Conservation (phyloP, 164 flowering plant species). For the Sedum album region DNA sequence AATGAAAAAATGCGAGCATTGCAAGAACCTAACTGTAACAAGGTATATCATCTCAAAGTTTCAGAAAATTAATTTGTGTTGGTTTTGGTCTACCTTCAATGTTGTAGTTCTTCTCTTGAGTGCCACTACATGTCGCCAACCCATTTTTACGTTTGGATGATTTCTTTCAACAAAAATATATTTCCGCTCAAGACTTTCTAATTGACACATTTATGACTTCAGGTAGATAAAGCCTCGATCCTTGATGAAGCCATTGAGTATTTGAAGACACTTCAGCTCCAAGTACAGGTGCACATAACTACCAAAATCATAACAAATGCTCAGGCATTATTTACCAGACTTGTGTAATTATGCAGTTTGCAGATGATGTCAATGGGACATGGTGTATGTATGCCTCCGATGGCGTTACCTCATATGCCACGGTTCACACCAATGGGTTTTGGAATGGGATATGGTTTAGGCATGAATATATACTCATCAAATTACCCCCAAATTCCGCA, state of each 20-base stretch:
- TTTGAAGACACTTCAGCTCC: conserved; percentile 91
- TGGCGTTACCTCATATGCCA: conserved; percentile 68
- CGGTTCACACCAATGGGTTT: conserved; percentile 56
- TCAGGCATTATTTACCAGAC: not conserved
- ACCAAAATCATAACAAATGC: not conserved
- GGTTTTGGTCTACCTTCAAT: not conserved
- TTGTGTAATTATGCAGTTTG: not conserved
- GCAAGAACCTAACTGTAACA: conserved; percentile 97
- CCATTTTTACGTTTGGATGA: not conserved
- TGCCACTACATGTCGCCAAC: not conserved
- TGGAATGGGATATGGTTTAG: conserved; percentile 61
- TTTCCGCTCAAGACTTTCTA: not conserved
- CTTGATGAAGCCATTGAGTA: conserved; percentile 97
- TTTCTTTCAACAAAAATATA: not conserved
- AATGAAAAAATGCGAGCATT: conserved; percentile 94
- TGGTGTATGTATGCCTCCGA: conserved; percentile 78
- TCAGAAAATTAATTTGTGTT: not conserved
- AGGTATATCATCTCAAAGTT: conserved; percentile 29
- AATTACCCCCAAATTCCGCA: conserved; percentile 43
- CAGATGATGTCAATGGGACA: conserved; percentile 97
- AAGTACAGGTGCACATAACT: conserved; percentile 56
- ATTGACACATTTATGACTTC: not conserved
- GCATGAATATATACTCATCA: conserved; percentile 30
- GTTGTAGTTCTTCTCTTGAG: not conserved
- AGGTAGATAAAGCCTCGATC: conserved; percentile 98